phyloP scores from a whole-genome alignment of 306 rosid genomes.

The Pyrus communis region DNA sequence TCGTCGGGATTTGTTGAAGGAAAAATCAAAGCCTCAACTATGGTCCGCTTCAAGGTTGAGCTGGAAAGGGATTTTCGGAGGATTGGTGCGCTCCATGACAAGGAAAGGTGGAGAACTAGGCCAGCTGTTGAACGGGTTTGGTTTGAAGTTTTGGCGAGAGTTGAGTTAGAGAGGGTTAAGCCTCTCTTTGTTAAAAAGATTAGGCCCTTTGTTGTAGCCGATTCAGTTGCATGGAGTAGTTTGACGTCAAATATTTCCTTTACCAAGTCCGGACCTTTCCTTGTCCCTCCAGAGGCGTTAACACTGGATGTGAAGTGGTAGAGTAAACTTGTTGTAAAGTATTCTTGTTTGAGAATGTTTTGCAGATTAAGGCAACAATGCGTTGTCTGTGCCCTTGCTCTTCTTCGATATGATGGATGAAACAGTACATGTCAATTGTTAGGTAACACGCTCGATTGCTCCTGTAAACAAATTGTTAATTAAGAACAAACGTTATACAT shows the following conservation, averaged over 20 bases:
- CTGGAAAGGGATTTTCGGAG: conserved; percentile 45
- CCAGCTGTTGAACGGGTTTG: conserved; percentile 45
- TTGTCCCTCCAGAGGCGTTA: conserved; percentile 72
- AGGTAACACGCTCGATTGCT: conserved; percentile 11
- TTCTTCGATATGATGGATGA: conserved; percentile 14
- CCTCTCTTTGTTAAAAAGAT: conserved; percentile 48
- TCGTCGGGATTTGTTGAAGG: conserved; percentile 49
- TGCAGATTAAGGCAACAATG: background rate
- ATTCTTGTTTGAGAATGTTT: background rate
- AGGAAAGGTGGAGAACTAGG: conserved; percentile 73
- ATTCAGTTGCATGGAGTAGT: conserved; percentile 66
- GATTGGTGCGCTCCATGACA: conserved; percentile 12
- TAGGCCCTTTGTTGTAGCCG: conserved; percentile 47
- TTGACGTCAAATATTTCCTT: conserved; percentile 74
- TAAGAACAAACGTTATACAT: background rate
- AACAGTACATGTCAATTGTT: conserved; percentile 19
- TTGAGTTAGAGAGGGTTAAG: conserved; percentile 43
- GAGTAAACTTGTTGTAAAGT: conserved; percentile 22
- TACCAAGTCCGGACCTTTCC: conserved; percentile 56
- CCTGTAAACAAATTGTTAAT: conserved; percentile 39
- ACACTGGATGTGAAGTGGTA: conserved; percentile 93
- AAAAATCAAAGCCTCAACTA: conserved; percentile 52
- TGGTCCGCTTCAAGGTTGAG: conserved; percentile 53
- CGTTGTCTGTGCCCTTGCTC: conserved; percentile 9
- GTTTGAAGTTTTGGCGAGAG: conserved; percentile 62